Percentiles rank a stretch among this genome's conserved stretches.
phyloP scores from a whole-genome alignment of 495 filamentous ascomycete species.

The Chlorociboria aeruginascens region DNA sequence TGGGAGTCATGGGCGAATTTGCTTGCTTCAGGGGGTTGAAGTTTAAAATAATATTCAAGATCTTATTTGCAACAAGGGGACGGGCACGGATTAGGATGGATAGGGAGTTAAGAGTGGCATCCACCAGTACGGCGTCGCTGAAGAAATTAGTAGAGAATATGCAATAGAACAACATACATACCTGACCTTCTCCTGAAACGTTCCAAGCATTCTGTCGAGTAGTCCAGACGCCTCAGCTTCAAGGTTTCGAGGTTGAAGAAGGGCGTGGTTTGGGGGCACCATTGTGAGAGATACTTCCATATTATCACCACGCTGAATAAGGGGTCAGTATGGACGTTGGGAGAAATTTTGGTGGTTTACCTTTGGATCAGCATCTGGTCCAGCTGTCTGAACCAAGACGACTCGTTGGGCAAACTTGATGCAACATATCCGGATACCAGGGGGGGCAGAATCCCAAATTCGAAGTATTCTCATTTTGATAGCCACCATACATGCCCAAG shows the following conservation, averaged over 20 bases:
- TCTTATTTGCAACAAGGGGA: conserved; percentile 69
- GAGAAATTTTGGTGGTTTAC: conserved; percentile 33
- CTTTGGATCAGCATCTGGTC: conserved; percentile 70
- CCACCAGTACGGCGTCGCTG: conserved; percentile 82
- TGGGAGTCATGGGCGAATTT: conserved; percentile 63
- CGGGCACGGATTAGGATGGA: conserved; percentile 69
- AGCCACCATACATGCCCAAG: conserved; percentile 77
- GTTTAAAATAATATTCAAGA: conserved; percentile 70
- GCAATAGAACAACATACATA: conserved; percentile 26
- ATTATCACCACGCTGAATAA: conserved; percentile 57
- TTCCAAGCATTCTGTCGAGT: conserved; percentile 76
- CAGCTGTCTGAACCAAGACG: conserved; percentile 81
- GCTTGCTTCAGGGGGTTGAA: conserved; percentile 83
- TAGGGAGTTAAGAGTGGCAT: conserved; percentile 83
- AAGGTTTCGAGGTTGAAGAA: conserved; percentile 64
- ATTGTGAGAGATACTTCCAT: conserved; percentile 80
- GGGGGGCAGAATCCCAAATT: conserved; percentile 73
- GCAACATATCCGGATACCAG: conserved; percentile 77
- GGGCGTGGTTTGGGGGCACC: conserved; percentile 68
- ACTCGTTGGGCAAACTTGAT: conserved; percentile 95
- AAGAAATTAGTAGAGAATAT: conserved; percentile 2
- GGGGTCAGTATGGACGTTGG: conserved; percentile 1
- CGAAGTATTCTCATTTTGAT: conserved; percentile 83
- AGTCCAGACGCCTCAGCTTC: conserved; percentile 87
- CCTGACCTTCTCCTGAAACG: conserved; percentile 78